Base-by-base conservation (phyloP, 352 stramenopile species). In the Pythium aquatile region DNA sequence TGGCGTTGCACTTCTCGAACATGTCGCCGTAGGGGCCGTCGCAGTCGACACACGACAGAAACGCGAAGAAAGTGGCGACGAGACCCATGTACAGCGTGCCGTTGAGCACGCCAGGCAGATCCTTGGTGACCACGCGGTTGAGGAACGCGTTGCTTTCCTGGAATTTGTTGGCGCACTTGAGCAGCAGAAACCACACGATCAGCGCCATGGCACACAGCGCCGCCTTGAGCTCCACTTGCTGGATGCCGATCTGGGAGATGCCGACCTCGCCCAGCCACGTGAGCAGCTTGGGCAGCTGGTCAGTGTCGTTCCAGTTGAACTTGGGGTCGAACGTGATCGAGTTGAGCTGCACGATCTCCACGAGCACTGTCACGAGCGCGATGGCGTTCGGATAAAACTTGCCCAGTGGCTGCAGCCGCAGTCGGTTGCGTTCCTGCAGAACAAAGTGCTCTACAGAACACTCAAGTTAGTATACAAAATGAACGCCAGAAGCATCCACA, bases 81-180 rank as follows among this genome's bases (percentile, higher is more conserved):
- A 76, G 79, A 17, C 75, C 74, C 76, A 88, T 85, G 68, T 85
- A 88, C 14, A 85, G 61, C 32, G 83, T 78, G 5, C 77, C 72
- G 42, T 83, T 72, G 20, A 87, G 52, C 8, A 88, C 29, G 2
- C 66, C 66, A 26, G 79, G 77, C 16, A 88, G 62, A 55, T 88
- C 79, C 37, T 87, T 88, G 7, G 79, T 88, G 16, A 85, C 52
- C 24, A 84, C 47, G 0, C 70, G 73, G 66, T 89, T 82, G 13
- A 89, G 61, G 26, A 78, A 49, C 5, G 68, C 68, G 39, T 73
- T 86, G 32, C 66, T 84, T 33, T 89, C 78, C 54, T 81, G 80
- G 63, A 89, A 89, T 49, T 84, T 84, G 74, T 89, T 89, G 16
- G 77, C 74, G n/a, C 77, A 82, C 65, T 89, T 89, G 59, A 89